These are phyloP conservation scores for Blakeslea trispora DNA, from an alignment of 371 early-diverging fungal genomes.

Conservation along the genomic window DNA sequence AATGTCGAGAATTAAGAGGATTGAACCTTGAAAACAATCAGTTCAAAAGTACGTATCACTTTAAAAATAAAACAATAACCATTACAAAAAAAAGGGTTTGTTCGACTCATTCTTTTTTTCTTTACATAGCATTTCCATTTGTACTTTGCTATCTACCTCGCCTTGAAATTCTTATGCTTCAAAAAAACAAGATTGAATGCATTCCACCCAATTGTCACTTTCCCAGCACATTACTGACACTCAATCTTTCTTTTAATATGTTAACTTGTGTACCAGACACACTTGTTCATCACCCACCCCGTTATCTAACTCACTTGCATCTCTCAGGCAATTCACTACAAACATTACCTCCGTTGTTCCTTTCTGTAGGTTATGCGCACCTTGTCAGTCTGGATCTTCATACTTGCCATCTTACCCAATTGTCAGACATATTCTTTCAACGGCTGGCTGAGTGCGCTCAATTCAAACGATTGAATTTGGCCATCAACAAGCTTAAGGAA, in stretches of 20 bases:
- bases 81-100: too few relatives aligned
- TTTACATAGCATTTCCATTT: conserved; percentile 48
- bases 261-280: conserved; percentile 50
- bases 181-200: conserved; percentile 45
- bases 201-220: conserved; percentile 33
- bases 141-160: conserved; percentile 38
- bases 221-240: conserved; percentile 36
- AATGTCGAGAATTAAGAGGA: conserved; percentile 57
- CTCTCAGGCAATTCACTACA: conserved; percentile 60
- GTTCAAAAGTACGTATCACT: conserved; percentile 39
- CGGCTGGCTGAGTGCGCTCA: conserved; percentile 38
- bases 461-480: conserved; percentile 62
- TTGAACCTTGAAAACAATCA: conserved; percentile 66
- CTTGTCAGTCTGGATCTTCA: conserved; percentile 67
- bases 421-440: conserved; percentile 29
- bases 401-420: conserved; percentile 50
- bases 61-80: too few relatives aligned
- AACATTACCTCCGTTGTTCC: conserved; percentile 40
- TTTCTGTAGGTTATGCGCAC: conserved; percentile 48
- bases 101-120: too few relatives aligned
- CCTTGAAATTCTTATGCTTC: conserved; percentile 44
- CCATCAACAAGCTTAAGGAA: conserved; percentile 57
- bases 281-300: conserved; percentile 44
- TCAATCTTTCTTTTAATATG: conserved; percentile 51
- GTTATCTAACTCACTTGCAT: conserved; percentile 54